Base-by-base conservation (phyloP, 306 rosid genomes). In the Cercis canadensis region DNA sequence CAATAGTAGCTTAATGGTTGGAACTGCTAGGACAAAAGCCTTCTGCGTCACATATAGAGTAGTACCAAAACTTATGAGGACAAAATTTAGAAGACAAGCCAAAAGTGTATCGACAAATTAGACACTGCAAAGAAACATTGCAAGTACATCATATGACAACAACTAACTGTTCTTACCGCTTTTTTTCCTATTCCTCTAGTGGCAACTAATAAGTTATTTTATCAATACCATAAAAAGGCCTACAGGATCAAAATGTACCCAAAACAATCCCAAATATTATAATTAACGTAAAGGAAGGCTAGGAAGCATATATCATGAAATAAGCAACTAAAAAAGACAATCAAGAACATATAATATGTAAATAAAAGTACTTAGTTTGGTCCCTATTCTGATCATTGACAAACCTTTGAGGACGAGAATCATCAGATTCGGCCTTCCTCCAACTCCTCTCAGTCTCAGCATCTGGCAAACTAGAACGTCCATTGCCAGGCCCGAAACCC, bases 381-480 rank as follows among this genome's bases (percentile, higher is more conserved):
- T 41, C 11, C 8, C 9, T 7, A 61, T 70, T 65, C 52, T 63
- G 11, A 60, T 32, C 11, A 56, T 24, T 39, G 37, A 74, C 86
- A 75, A 56, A 90, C 96, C 96, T 87, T 53, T 80, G 65, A 1
- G 92, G 84, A 74, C 70, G 82, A 69, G 62, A 67, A 57, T 90
- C 87, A 6, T 75, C 72, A 46, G 74, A 43, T 3, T 62, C 83
- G 4, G 93, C 75, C 85, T 82, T 93, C 87, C 89, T 90, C 98
- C 98, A 92, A 74, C 73, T 79, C 80, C 80, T 80, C 69, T 82
- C 96, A 11, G 87, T 60, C 39, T 73, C 54, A 56, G 67, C 88
- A 10, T 84, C 87, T 0, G 83, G 59, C 69, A 67, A 67, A 50
- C 24, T 24, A 45, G 76, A 54, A 16, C 83, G 75, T 10, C 81